These are phyloP conservation scores for Dichomitus squalens DNA, from an alignment of 1,284 basidiomycete species.

Conservation along the genomic window DNA sequence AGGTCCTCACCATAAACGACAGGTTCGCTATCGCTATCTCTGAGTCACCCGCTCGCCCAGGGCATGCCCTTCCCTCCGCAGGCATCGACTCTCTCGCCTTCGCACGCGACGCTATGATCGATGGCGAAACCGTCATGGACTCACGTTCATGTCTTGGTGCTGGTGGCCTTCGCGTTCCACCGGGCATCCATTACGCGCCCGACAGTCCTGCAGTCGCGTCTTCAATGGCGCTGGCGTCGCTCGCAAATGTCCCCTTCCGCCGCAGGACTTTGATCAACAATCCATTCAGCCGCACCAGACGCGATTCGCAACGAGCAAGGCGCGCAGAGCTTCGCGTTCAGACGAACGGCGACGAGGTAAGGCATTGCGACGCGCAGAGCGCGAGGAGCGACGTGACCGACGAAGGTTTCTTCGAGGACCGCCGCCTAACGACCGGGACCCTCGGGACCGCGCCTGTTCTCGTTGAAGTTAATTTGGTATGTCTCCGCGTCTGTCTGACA, in stretches of 20 bases:
- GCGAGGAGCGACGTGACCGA: slow-evolving; percentile 23
- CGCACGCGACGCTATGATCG: slow-evolving; percentile 30
- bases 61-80: slow-evolving; percentile 11
- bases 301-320: slow-evolving; percentile 4
- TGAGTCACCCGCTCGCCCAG: slow-evolving; percentile 17
- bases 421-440: slow-evolving; percentile 25
- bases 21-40: slow-evolving; percentile 20
- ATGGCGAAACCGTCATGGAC: slow-evolving; percentile 32
- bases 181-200: slow-evolving; percentile 20
- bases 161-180: slow-evolving; percentile 20
- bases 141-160: slow-evolving; percentile 31
- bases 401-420: slow-evolving; percentile 35
- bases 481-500: slow-evolving; percentile 12
- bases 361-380: slow-evolving; percentile 8
- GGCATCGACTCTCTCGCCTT: slow-evolving; percentile 26
- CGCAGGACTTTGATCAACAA: slow-evolving; percentile 15
- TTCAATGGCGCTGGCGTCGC: slow-evolving; percentile 26
- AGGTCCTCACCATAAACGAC: slow-evolving; percentile 40
- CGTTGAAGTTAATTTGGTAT: slow-evolving; percentile 36
- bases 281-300: slow-evolving; percentile 8
- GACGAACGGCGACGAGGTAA: neutral
- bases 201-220: slow-evolving; percentile 28
- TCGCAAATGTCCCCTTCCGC: slow-evolving; percentile 18
- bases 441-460: slow-evolving; percentile 31
- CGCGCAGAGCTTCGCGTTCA: slow-evolving; percentile 8